A percentile compares a stretch with the other conserved stretches of the same genome.
Evolutionary conservation across 352 stramenopile species (phyloP).

Genomic region (Pythium oligandrum): DNA sequence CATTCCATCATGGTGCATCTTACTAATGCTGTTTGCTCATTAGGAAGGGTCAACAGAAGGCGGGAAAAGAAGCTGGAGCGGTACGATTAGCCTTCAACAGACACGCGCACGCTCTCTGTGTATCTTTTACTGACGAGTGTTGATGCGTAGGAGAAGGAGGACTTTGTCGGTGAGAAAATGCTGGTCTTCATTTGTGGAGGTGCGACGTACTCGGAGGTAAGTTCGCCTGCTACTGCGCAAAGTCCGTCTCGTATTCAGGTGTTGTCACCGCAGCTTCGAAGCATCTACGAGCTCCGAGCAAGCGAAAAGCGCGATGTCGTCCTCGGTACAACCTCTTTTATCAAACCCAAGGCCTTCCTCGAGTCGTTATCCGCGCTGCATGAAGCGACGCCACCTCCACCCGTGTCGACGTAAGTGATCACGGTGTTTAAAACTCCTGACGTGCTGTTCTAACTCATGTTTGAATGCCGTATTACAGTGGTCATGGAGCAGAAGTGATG

Average conservation of each 20-base stretch:
- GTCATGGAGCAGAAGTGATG: conserved; percentile 42
- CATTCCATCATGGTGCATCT: no score
- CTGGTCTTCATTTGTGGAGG: conserved; percentile 95
- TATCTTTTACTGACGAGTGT: conserved; percentile 3
- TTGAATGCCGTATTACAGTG: conserved; percentile 23
- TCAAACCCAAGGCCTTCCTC: conserved; percentile 55
- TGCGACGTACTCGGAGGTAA: conserved; percentile 92
- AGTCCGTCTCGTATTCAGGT: background rate
- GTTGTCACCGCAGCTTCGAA: conserved; percentile 48
- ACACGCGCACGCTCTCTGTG: conserved; percentile 9
- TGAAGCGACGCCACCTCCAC: conserved; percentile 31
- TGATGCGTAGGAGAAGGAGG: conserved; percentile 37
- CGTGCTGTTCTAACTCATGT: no score
- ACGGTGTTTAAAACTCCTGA: background rate
- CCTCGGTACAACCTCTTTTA: conserved; percentile 64
- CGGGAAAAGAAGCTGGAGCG: no score
- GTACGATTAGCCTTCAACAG: background rate
- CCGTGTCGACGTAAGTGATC: conserved; percentile 12
- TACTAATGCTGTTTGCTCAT: no score
- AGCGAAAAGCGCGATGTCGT: conserved; percentile 70
- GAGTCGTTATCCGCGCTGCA: conserved; percentile 60
- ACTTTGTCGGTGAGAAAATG: conserved; percentile 82
- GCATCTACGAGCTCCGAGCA: conserved; percentile 69
- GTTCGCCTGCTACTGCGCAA: background rate
- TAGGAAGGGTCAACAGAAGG: no score